phyloP scores from a whole-genome alignment of 148 eudicot genomes.

The Arctostaphylos glauca region DNA sequence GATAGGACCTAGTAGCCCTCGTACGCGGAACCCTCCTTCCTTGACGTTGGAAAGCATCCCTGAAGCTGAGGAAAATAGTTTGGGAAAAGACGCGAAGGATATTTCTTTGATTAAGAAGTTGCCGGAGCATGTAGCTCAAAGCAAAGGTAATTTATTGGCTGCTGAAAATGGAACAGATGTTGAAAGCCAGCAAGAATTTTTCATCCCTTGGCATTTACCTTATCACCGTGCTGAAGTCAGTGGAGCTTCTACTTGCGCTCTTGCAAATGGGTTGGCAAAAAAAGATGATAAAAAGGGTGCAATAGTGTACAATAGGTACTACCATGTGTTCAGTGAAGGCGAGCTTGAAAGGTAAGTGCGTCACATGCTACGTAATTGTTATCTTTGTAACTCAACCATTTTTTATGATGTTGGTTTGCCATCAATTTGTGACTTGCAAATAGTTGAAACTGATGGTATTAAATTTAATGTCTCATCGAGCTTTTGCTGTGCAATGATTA shows the following conservation, averaged over 20 bases:
- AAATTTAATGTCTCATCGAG: neutral
- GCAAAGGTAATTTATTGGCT: constrained; percentile 19
- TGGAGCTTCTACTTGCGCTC: constrained; percentile 80
- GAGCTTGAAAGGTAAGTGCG: constrained; percentile 83
- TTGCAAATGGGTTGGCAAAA: constrained; percentile 79
- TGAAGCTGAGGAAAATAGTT: constrained; percentile 57
- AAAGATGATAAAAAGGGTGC: constrained; percentile 97
- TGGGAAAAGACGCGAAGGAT: constrained; percentile 23
- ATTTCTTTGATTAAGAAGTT: constrained; percentile 21
- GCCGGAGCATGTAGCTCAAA: constrained; percentile 20
- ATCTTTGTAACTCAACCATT: neutral
- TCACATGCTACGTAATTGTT: neutral
- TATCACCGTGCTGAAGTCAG: constrained; percentile 95
- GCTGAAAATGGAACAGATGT: constrained; percentile 19
- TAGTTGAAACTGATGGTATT: neutral
- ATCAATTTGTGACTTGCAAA: neutral
- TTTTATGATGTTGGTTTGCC: neutral
- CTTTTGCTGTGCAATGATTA: neutral
- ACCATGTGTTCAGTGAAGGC: constrained; percentile 94
- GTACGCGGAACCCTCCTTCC: constrained; percentile 49
- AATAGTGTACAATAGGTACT: constrained; percentile 88
- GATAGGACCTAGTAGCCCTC: constrained; percentile 83
- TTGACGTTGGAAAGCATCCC: constrained; percentile 69
- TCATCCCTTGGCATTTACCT: constrained; percentile 98
- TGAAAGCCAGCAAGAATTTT: constrained; percentile 73